Conservation (phyloP, 2,329 filamentous ascomycete species). For the Trichophyton rubrum region DNA sequence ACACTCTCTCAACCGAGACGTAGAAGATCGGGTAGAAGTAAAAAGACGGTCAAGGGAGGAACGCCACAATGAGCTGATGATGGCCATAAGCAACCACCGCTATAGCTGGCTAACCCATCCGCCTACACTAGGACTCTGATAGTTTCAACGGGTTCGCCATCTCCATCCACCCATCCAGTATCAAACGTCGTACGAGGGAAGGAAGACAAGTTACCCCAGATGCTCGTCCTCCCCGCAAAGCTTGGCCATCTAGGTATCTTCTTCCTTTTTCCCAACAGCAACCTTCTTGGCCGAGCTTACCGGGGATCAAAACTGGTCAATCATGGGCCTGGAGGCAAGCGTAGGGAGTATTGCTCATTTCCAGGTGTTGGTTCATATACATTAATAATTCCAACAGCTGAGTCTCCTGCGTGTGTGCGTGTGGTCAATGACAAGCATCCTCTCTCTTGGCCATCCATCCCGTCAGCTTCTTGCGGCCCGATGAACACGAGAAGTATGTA, state of each 20-base stretch:
- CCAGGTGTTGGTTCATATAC: not conserved
- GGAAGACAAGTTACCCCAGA: not conserved
- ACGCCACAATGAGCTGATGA: not conserved
- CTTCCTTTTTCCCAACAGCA: not conserved
- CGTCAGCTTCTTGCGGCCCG: not conserved
- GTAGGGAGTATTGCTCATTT: not conserved
- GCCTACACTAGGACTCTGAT: not conserved
- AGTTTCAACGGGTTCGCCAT: not conserved
- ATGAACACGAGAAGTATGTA: not conserved
- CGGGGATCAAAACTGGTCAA: not conserved
- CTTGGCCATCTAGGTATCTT: not conserved
- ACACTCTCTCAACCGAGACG: too few species aligned
- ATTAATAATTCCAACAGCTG: not conserved
- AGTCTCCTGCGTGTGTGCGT: not conserved
- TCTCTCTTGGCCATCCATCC: not conserved
- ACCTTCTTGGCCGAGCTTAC: not conserved
- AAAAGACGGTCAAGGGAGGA: not conserved
- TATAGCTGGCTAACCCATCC: not conserved
- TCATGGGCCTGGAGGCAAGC: not conserved
- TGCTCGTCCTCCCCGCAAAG: conserved; percentile 1
- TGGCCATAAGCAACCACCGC: not conserved
- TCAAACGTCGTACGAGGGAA: not conserved
- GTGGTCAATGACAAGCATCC: not conserved
- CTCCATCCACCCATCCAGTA: too few species aligned
- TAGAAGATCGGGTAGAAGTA: not conserved